Percentiles rank a stretch among this genome's conserved stretches.
phyloP scores from a whole-genome alignment of 1,284 basidiomycete species.

The Volvariella surrecta region DNA sequence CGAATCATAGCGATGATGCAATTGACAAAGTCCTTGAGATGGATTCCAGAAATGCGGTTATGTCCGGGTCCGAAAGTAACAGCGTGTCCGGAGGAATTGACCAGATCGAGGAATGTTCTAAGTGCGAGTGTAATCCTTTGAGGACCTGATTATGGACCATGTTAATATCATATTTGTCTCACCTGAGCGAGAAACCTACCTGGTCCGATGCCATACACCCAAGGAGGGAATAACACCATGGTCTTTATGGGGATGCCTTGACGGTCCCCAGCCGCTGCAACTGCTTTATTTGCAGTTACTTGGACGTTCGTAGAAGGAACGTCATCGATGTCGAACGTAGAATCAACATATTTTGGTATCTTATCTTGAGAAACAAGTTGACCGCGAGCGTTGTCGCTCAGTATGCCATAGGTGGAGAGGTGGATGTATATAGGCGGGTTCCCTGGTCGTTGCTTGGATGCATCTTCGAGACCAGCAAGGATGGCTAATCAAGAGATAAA shows the following conservation, averaged over 20 bases:
- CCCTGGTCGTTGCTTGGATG: slow-evolving; percentile 17
- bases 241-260: slow-evolving; percentile 31
- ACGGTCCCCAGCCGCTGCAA: slow-evolving; percentile 29
- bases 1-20: slow-evolving; percentile 26
- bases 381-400: slow-evolving; percentile 29
- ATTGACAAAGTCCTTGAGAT: slow-evolving; percentile 27
- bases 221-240: slow-evolving; percentile 27
- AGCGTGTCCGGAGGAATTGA: slow-evolving; percentile 20
- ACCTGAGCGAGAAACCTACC: too few relatives aligned
- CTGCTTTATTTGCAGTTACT: too few relatives aligned
- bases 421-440: slow-evolving; percentile 33
- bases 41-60: slow-evolving; percentile 27
- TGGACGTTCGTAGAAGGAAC: background rate
- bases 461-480: slow-evolving; percentile 28
- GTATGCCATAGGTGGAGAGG: slow-evolving; percentile 29
- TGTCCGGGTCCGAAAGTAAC: slow-evolving; percentile 32
- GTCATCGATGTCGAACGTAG: background rate
- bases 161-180: too few relatives aligned
- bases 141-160: slow-evolving; percentile 12
- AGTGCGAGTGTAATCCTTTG: slow-evolving; percentile 25
- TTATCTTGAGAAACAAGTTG: background rate
- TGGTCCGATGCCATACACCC: slow-evolving; percentile 32
- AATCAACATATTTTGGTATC: background rate
- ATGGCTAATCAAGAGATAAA: slow-evolving; percentile 19
- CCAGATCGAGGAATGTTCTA: slow-evolving; percentile 23